Base-by-base conservation (phyloP, 108 stramenopile species). In the Seminavis robusta region DNA sequence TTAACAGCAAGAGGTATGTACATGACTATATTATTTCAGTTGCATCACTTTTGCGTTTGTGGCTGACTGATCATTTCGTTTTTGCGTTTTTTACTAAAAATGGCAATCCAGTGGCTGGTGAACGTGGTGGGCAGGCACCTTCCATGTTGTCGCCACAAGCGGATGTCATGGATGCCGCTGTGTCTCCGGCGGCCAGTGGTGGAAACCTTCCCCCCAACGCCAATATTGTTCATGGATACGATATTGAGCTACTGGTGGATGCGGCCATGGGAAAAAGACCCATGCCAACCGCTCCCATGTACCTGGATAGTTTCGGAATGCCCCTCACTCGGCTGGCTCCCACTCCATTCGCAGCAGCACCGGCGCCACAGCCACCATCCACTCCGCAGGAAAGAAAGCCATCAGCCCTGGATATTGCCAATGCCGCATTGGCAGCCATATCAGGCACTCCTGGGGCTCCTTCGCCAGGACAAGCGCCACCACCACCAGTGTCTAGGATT, bases 1-100 rank as follows among this genome's bases (percentile, higher is more conserved):
- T 62, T 99, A 41, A 96, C 94, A 10, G 95, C 95, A 28, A 77
- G 90, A 37, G n/a, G n/a, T n/a, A n/a, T n/a, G n/a, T n/a, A n/a
- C n/a, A n/a, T n/a, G n/a, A n/a, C n/a, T n/a, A n/a, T n/a, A n/a
- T n/a, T n/a, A n/a, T n/a, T n/a, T n/a, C n/a, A n/a, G n/a, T n/a
- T n/a, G n/a, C n/a, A n/a, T n/a, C n/a, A n/a, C n/a, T n/a, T n/a
- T n/a, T n/a, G n/a, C n/a, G n/a, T n/a, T n/a, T n/a, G n/a, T n/a
- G n/a, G n/a, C n/a, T n/a, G n/a, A n/a, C n/a, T n/a, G n/a, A n/a
- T n/a, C n/a, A n/a, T n/a, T n/a, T n/a, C n/a, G n/a, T n/a, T n/a
- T n/a, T n/a, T n/a, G n/a, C n/a, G n/a, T n/a, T n/a, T n/a, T n/a
- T n/a, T n/a, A n/a, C n/a, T n/a, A n/a, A n/a, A n/a, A n/a, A n/a